Evolutionary conservation across 495 filamentous ascomycete genomes (phyloP), one percentile per base, ranked within the genome.

Genomic region (Friedmanniomyces simplex): DNA sequence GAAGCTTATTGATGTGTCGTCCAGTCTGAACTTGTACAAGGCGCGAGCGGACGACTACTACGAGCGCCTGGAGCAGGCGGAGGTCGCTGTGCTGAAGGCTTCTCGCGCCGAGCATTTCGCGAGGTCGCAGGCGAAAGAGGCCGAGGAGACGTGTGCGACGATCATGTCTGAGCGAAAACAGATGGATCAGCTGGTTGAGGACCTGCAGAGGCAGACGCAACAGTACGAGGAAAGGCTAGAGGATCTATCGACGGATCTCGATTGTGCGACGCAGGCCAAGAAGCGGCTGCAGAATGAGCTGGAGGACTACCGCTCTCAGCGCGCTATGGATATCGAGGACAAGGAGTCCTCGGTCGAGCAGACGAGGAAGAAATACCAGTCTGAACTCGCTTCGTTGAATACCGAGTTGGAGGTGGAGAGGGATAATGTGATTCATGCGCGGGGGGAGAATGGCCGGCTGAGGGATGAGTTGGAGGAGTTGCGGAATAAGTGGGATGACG

Each of bases 301-400:
- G 4, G 93, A 97, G 72, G 93, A 98, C 68, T 98, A 97, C 72
- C 82, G 94, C 54, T 93, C 83, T 68, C 89, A 96, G 68, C 82
- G 91, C 37, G 91, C 91, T 30, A 95, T 94, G 62, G 93, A 98
- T 66, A 84, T 97, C 25, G 93, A 97, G 71, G 93, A 98, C 70
- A 96, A 93, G 66, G 93, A 97, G 69, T 83, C 85, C 8, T 91
- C 86, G 41, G 88, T 96, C 82, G 94, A 98, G 71, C 93, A 98
- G 70, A 96, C 93, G 20, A 79, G 93, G 59, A 90, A 90, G 74
- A 98, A 98, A 72, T 98, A 98, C 68, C 93, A 98, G 68, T 77
- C 84, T 21, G 93, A 98, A 63, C 89, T 97, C 69, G 84, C 87
- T 13, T 84, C 84, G 0, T 73, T 98, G 51, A 94, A 86, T 51